Evolutionary conservation across 768 basidiomycete species (phyloP).

Genomic region (Symmetrospora coprosmae): DNA sequence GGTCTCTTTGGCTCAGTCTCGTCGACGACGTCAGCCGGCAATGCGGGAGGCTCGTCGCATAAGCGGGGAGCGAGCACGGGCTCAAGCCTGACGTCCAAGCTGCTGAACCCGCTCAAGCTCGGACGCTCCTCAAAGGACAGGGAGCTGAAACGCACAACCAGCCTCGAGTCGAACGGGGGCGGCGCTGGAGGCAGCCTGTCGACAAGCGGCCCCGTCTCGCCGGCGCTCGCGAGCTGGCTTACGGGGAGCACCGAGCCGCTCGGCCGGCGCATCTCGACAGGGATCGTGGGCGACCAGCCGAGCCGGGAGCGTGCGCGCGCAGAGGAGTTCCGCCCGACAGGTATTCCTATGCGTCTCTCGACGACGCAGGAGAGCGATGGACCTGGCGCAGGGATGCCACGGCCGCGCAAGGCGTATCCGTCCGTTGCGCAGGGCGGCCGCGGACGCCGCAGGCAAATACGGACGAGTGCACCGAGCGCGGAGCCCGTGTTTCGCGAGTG

Average conservation of each 20-base stretch:
- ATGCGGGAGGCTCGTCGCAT: neutral
- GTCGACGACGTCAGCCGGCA: no score
- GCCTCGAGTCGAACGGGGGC: neutral
- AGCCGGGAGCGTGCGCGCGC: no score
- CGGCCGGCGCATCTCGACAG: no score
- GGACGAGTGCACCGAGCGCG: neutral
- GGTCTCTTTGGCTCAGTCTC: no score
- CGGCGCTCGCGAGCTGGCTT: no score
- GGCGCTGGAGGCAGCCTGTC: neutral
- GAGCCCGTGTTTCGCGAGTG: constrained; percentile 20
- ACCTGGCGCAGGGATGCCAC: neutral
- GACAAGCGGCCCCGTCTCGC: no score
- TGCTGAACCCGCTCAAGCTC: constrained; percentile 9
- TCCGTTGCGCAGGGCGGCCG: constrained; percentile 14
- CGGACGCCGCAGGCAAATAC: neutral
- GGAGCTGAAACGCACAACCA: neutral
- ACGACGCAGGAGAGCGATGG: neutral
- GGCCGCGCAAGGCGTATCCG: neutral
- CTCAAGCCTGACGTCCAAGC: neutral
- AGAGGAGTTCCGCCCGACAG: neutral
- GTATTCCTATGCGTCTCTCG: constrained; percentile 3
- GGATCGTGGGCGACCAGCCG: no score
- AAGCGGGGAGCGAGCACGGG: constrained; percentile 3
- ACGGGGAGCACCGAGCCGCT: no score
- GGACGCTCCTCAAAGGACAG: constrained; percentile 13